Percentiles rank a stretch among this genome's conserved stretches.
Evolutionary conservation across 1,284 basidiomycete genomes (phyloP).

Genomic region (Coriolopsis trogii): DNA sequence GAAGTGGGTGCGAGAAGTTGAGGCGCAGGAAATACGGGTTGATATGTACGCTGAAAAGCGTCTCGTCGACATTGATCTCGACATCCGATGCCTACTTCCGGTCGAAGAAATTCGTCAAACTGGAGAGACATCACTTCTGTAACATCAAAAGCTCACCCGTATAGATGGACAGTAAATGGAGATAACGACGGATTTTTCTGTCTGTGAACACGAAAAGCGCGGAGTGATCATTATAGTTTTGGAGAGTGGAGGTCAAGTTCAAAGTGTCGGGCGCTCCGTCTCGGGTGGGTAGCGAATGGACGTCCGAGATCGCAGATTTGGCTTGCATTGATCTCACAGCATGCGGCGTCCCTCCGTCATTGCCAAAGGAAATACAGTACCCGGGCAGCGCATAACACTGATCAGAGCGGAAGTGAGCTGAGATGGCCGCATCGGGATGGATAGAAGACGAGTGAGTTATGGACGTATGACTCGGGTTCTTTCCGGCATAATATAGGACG

Average conservation of each 20-base stretch:
- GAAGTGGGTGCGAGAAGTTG: conserved; percentile 61
- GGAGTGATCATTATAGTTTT: conserved; percentile 71
- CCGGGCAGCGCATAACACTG: no score
- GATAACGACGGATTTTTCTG: conserved; percentile 57
- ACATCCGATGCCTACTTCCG: conserved; percentile 70
- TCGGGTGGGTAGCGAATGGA: no score
- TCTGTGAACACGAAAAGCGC: conserved; percentile 74
- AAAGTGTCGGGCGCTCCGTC: conserved; percentile 20
- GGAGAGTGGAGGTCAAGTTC: conserved; percentile 5
- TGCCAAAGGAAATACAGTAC: background rate
- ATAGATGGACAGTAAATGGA: conserved; percentile 77
- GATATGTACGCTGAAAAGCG: conserved; percentile 72
- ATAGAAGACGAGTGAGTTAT: conserved; percentile 7
- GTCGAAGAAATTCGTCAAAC: conserved; percentile 30
- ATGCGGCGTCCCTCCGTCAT: background rate
- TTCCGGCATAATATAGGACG: conserved; percentile 2
- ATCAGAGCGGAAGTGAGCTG: conserved; percentile 14
- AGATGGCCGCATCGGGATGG: background rate
- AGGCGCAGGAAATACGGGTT: conserved; percentile 82
- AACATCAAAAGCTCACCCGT: conserved; percentile 53
- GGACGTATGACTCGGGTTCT: background rate
- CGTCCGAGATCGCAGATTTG: conserved; percentile 19
- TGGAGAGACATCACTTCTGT: background rate
- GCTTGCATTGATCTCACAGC: background rate
- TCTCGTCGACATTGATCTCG: conserved; percentile 75